Evolutionary conservation across 2,329 filamentous ascomycete genomes (phyloP), one percentile per base, ranked within the genome.

Genomic region (Monosporascus sp.): DNA sequence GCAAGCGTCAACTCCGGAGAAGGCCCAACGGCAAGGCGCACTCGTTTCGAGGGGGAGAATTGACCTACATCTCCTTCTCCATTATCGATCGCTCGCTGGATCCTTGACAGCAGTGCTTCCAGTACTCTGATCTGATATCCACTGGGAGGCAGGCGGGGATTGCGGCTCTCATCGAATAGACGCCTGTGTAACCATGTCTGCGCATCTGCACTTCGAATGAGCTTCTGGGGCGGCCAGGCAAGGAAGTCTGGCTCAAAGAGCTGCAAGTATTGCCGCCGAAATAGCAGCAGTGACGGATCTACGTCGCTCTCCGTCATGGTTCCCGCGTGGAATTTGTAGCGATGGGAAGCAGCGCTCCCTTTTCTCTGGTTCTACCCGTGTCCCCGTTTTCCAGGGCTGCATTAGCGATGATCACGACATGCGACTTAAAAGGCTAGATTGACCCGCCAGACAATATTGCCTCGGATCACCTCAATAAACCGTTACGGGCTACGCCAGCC

Each of bases 71-170:
- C 84, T 76, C 87, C 78, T 58, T 86, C 81, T 15, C 81, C 80
- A 64, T 87, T 74, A 56, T 74, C 70, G 44, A 85, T 79, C 7
- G 79, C 72, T 54, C 76, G 72, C 65, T 87, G 82, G 49, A 88
- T 78, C 51, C 72, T 78, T 17, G 72, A 66, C 14, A 87, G 65
- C 37, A 88, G 71, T 48, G 72, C 67, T 63, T 86, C 86, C 50
- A 88, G 66, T 1, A 87, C 78, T 50, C 80, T 78, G 35, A 78
- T 68, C 61, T 80, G 81, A 65, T 88, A 89, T 31, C 76, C 69
- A 40, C 76, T 71, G n/a, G 83, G 80, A 31, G 84, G 84, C 48
- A 78, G 76, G 46, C 68, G 70, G 50, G 76, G 64, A 3, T 65
- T 70, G 37, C 76, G 71, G 31, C 45, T 49, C 47, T 72, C 65